Evolutionary conservation across 2,329 filamentous ascomycete species (phyloP).

Genomic region (Periconia digitata): DNA sequence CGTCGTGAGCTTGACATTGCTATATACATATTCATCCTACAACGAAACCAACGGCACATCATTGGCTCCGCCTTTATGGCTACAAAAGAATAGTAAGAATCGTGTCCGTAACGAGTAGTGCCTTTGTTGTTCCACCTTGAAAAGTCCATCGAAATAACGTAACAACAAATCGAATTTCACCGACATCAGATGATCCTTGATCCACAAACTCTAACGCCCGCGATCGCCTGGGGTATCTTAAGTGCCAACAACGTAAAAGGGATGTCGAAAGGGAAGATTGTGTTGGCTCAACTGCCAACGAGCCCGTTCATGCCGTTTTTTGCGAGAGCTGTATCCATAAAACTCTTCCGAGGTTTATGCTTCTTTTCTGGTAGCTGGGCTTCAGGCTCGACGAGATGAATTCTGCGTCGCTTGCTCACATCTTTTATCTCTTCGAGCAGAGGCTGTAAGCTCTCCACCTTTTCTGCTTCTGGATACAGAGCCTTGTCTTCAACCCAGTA

Average conservation of each 20-base stretch:
- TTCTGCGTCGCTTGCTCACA: constrained; percentile 25
- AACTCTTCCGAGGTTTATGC: constrained; percentile 38
- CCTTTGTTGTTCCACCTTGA: neutral
- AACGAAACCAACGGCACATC: neutral
- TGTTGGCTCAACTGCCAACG: constrained; percentile 23
- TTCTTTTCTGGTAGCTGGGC: constrained; percentile 24
- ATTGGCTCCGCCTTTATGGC: neutral
- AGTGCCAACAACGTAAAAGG: neutral
- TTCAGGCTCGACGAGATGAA: constrained; percentile 24
- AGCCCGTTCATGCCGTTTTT: constrained; percentile 26
- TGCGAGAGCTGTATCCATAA: constrained; percentile 38
- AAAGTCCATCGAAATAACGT: neutral
- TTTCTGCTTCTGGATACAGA: constrained; percentile 31
- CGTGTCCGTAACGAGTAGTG: neutral
- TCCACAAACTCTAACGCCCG: neutral
- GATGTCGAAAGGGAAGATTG: neutral
- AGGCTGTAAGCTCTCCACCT: constrained; percentile 28
- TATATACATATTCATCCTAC: constrained; percentile 1
- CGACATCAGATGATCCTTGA: constrained; percentile 2
- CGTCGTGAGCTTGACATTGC: constrained; percentile 2
- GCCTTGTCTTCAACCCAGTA: constrained; percentile 41
- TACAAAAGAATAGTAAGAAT: constrained; percentile 10
- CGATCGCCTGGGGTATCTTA: neutral
- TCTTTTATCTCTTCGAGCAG: constrained; percentile 34
- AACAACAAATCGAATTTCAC: neutral